A percentile compares a stretch with the other conserved stretches of the same genome.
These are phyloP conservation scores for Teratosphaeria nubilosa DNA, from an alignment of 2,329 filamentous ascomycete genomes.

Conservation along the genomic window DNA sequence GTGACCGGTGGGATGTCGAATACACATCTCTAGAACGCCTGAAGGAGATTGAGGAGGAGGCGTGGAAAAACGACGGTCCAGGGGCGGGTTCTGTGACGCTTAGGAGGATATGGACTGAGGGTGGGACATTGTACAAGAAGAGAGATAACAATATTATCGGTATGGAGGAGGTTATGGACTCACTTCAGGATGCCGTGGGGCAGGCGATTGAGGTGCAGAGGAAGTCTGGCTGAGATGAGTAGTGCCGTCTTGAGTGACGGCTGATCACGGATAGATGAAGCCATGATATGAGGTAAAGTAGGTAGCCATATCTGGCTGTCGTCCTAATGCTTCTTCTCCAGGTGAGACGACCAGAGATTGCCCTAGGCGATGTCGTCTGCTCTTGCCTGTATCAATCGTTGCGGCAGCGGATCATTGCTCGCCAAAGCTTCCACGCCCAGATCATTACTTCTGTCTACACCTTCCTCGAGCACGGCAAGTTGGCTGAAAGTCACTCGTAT, in stretches of 20 bases:
- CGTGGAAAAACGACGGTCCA: conserved; percentile 46
- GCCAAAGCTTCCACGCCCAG: no score
- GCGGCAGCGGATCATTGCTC: no score
- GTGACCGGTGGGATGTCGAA: conserved; percentile 42
- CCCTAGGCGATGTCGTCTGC: no score
- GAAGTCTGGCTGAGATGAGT: neutral
- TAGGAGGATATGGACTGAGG: conserved; percentile 61
- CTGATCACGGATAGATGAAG: neutral
- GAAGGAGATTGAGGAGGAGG: conserved; percentile 46
- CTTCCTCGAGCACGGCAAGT: no score
- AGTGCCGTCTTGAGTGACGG: neutral
- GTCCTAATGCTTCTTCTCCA: no score
- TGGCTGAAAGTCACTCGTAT: no score
- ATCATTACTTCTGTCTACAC: no score
- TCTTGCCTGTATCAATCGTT: no score
- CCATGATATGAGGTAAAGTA: neutral
- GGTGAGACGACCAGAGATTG: no score
- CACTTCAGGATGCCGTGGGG: conserved; percentile 39
- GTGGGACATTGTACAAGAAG: conserved; percentile 59
- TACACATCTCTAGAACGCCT: conserved; percentile 47
- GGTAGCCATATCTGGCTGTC: no score
- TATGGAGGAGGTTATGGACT: conserved; percentile 40
- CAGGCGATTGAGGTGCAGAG: conserved; percentile 22
- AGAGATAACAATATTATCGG: conserved; percentile 54
- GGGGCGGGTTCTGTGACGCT: conserved; percentile 49